These are phyloP conservation scores for Colletotrichum gloeosporioides DNA, from an alignment of 2,329 filamentous ascomycete genomes.

Conservation along the genomic window DNA sequence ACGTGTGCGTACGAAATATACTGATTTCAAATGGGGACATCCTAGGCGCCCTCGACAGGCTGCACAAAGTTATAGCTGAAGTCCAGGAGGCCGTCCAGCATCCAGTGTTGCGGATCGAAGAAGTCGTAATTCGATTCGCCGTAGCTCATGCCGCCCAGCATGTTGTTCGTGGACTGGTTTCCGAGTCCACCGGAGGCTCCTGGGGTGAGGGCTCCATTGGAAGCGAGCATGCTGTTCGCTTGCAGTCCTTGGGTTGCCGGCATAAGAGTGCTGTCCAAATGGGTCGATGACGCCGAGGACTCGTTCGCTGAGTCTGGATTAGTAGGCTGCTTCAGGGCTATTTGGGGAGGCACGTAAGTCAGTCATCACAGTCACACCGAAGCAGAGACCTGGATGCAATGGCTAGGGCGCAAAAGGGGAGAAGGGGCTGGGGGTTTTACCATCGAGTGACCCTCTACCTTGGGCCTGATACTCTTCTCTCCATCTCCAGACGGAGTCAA, in stretches of 20 bases:
- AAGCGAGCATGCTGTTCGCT: constrained; percentile 51
- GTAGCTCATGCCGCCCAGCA: constrained; percentile 61
- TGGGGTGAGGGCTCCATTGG: constrained; percentile 60
- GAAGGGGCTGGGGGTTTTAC: constrained; percentile 50
- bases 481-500: constrained; percentile 87
- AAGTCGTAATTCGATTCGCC: constrained; percentile 80
- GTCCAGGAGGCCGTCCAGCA: constrained; percentile 84
- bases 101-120: constrained; percentile 93
- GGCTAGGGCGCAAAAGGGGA: constrained; percentile 9
- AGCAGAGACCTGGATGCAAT: constrained; percentile 24
- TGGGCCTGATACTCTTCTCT: constrained; percentile 78
- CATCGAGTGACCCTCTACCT: constrained; percentile 72
- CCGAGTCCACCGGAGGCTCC: constrained; percentile 44
- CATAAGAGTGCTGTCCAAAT: constrained; percentile 65
- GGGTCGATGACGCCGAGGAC: constrained; percentile 72
- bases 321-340: constrained; percentile 83
- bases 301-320: constrained; percentile 81
- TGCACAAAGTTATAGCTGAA: constrained; percentile 73
- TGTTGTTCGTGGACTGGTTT: constrained; percentile 36
- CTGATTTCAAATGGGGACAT: not conserved
- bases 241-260: constrained; percentile 51
- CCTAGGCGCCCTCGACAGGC: constrained; percentile 58
- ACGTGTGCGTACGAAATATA: not conserved
- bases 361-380: constrained; percentile 26
- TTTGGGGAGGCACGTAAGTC: constrained; percentile 32